Conservation (phyloP, 305 asterid species). For the Fraxinus ornus region DNA sequence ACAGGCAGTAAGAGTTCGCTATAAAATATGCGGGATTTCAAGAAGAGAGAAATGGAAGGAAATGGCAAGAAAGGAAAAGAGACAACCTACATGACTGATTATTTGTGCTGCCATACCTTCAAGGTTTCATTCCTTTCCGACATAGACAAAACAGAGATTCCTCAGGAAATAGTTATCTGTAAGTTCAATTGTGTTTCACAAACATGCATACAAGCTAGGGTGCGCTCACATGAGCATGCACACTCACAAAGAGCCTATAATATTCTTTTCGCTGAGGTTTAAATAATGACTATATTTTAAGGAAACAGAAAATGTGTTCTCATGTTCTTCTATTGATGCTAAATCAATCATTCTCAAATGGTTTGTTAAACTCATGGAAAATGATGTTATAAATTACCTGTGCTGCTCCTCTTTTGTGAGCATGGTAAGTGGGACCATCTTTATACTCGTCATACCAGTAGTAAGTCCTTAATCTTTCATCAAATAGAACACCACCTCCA, state of each 20-base stretch:
- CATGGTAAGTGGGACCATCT: constrained; percentile 94
- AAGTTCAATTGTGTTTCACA: background rate
- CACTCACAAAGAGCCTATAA: background rate
- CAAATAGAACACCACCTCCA: constrained; percentile 91
- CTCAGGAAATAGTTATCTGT: background rate
- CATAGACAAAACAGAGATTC: background rate
- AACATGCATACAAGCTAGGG: background rate
- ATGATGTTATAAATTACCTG: constrained; percentile 52
- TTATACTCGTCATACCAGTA: constrained; percentile 98
- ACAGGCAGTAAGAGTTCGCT: background rate
- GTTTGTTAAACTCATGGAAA: background rate
- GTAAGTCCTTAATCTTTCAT: constrained; percentile 59
- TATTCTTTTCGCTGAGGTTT: background rate
- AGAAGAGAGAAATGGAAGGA: background rate
- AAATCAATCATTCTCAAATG: background rate
- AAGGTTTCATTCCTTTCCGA: background rate
- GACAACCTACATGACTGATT: background rate
- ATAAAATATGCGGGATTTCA: background rate
- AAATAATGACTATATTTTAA: background rate
- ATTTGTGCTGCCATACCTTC: background rate
- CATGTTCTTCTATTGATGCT: background rate
- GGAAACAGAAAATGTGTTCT: background rate
- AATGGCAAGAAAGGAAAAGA: background rate
- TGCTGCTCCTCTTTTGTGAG: constrained; percentile 90
- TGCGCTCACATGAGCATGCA: background rate